A percentile compares a stretch with the other conserved stretches of the same genome.
phyloP scores from a whole-genome alignment of 2,329 filamentous ascomycete species.

The Phialophora verrucosa region DNA sequence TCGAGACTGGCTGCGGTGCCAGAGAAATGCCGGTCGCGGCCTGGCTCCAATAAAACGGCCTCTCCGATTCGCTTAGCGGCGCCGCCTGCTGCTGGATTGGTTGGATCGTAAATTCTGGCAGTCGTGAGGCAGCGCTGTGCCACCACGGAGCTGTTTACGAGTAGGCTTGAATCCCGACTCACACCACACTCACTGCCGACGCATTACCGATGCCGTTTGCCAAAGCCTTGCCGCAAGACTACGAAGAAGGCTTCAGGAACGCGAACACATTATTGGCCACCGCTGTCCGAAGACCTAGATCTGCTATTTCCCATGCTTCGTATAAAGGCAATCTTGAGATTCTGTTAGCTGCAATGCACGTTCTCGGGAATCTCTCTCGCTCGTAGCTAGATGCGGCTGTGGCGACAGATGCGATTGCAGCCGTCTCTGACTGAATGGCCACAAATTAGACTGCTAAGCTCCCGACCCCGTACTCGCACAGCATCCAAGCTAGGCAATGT shows the following conservation, averaged over 20 bases:
- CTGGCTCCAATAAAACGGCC: neutral
- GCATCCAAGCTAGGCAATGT: neutral
- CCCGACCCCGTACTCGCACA: neutral
- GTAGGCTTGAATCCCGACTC: neutral
- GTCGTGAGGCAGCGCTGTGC: conserved; percentile 3
- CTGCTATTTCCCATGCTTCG: neutral
- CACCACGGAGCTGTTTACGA: neutral
- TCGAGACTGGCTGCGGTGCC: neutral
- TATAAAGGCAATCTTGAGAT: neutral
- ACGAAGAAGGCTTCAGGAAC: neutral
- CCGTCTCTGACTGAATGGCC: neutral
- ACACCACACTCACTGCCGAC: neutral
- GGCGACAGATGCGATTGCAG: neutral
- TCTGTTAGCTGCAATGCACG: neutral
- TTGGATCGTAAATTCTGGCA: conserved; percentile 14
- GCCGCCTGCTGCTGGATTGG: neutral
- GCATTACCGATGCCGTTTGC: neutral
- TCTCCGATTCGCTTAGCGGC: neutral
- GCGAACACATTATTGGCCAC: neutral
- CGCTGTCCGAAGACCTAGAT: neutral
- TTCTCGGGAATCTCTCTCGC: neutral
- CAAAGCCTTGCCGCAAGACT: neutral
- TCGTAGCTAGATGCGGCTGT: neutral
- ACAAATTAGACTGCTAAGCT: neutral
- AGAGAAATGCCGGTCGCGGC: neutral